Conservation (phyloP, 495 filamentous ascomycete species). For the Penicillium pancosmium region DNA sequence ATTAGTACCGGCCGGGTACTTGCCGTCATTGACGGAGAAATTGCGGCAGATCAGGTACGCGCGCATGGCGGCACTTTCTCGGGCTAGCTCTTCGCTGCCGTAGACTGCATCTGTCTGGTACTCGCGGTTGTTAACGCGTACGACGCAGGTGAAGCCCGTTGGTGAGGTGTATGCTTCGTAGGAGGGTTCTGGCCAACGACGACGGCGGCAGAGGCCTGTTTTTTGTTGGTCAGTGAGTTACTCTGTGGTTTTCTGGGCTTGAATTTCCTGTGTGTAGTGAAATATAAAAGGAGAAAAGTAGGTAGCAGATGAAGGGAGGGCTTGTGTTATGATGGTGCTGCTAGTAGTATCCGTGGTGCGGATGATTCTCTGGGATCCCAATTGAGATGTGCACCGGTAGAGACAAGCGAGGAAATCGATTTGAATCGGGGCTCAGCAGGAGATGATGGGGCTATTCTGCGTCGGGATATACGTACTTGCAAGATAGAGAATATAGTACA, state of each 20-base stretch:
- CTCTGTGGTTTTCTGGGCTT: not conserved
- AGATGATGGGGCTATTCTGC: not conserved
- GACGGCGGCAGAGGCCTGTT: conserved; percentile 92
- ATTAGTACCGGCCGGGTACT: conserved; percentile 74
- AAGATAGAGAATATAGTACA: conserved; percentile 73
- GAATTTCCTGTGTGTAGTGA: not conserved
- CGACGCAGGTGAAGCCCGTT: conserved; percentile 83
- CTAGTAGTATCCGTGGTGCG: not conserved
- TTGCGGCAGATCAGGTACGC: conserved; percentile 98
- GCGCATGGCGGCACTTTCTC: conserved; percentile 93
- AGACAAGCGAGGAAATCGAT: not conserved
- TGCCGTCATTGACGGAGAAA: conserved; percentile 97
- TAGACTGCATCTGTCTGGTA: conserved; percentile 91
- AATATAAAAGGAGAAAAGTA: not conserved
- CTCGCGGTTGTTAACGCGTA: conserved; percentile 94
- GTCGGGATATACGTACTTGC: conserved; percentile 55
- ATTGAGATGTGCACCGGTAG: not conserved
- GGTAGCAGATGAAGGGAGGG: not conserved
- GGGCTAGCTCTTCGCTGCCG: conserved; percentile 77
- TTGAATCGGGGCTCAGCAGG: not conserved
- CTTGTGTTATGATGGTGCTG: not conserved
- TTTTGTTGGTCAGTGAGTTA: not conserved
- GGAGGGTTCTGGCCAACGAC: conserved; percentile 89
- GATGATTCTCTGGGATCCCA: not conserved
- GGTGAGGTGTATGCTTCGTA: conserved; percentile 74